Evolutionary conservation across 495 filamentous ascomycete genomes (phyloP).

Genomic region (Cercophora sp.): DNA sequence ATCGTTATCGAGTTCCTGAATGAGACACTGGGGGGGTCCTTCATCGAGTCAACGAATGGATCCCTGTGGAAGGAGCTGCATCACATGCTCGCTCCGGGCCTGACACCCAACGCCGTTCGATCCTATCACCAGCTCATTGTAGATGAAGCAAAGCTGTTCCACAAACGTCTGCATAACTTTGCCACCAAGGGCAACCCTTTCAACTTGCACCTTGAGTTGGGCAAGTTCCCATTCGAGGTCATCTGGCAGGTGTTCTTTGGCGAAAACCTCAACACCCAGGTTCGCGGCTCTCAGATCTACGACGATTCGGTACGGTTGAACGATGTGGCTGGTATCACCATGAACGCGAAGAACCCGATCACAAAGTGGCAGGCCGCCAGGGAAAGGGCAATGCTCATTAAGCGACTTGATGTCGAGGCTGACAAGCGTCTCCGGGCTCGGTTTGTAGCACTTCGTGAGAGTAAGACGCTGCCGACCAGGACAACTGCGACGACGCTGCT

Average conservation of each 20-base stretch:
- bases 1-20: conserved; percentile 5
- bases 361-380: neutral
- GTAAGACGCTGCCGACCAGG: conserved; percentile 2
- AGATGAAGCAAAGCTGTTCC: conserved; percentile 16
- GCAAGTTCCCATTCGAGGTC: conserved; percentile 16
- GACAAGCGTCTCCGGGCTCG: neutral
- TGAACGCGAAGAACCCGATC: neutral
- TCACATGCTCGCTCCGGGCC: conserved; percentile 21
- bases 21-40: conserved; percentile 6
- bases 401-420: neutral
- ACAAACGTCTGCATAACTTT: conserved; percentile 7
- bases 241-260: conserved; percentile 19
- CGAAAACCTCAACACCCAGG: conserved; percentile 1
- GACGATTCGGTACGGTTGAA: neutral
- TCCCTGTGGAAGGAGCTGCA: conserved; percentile 23
- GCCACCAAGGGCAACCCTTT: conserved; percentile 6
- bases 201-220: conserved; percentile 2
- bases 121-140: conserved; percentile 14
- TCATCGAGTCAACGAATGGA: conserved; percentile 19
- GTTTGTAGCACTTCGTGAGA: neutral
- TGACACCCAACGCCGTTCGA: conserved; percentile 14
- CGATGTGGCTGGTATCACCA: neutral
- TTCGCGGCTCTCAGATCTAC: conserved; percentile 6
- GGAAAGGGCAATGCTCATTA: neutral
- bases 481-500: conserved; percentile 13